Evolutionary conservation across 495 filamentous ascomycete genomes (phyloP).

Genomic region (Aspergillus biplanus): DNA sequence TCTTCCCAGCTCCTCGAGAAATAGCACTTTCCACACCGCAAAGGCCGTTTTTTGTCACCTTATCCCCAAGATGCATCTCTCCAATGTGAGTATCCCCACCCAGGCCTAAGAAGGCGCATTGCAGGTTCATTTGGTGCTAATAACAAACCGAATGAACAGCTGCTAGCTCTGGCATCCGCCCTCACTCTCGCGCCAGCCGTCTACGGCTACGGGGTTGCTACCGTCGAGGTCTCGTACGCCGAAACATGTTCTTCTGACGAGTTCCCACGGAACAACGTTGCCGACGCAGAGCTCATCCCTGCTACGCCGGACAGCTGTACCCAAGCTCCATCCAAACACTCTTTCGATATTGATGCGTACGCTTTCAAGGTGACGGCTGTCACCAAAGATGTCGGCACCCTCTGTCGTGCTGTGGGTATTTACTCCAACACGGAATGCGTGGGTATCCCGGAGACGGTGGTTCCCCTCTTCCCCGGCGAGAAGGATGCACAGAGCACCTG

Average conservation of each 20-base stretch:
- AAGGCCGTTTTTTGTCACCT: neutral
- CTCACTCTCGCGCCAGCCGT: slow-evolving; percentile 21
- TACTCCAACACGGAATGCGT: slow-evolving; percentile 21
- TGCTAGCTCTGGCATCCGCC: slow-evolving; percentile 14
- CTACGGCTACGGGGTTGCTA: slow-evolving; percentile 20
- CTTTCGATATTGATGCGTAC: slow-evolving; percentile 24
- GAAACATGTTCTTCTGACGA: slow-evolving; percentile 16
- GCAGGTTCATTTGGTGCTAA: neutral
- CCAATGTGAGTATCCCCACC: neutral
- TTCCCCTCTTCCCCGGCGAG: slow-evolving; percentile 10
- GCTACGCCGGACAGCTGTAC: slow-evolving; percentile 12
- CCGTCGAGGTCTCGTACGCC: slow-evolving; percentile 16
- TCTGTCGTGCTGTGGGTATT: slow-evolving; percentile 20
- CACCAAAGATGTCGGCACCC: slow-evolving; percentile 14
- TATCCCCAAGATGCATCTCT: neutral
- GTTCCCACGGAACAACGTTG: slow-evolving; percentile 10
- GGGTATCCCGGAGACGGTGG: slow-evolving; percentile 16
- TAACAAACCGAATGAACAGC: neutral
- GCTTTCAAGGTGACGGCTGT: slow-evolving; percentile 16
- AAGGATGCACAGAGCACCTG: slow-evolving; percentile 12
- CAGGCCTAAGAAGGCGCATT: neutral
- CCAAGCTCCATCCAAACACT: slow-evolving; percentile 12
- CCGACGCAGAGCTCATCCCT: neutral
- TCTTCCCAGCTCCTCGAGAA: neutral
- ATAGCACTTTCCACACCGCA: neutral